Percentiles rank a stretch among this genome's conserved stretches.
Conservation (phyloP, 2,329 filamentous ascomycete genomes). For the Stemphylium beticola region DNA sequence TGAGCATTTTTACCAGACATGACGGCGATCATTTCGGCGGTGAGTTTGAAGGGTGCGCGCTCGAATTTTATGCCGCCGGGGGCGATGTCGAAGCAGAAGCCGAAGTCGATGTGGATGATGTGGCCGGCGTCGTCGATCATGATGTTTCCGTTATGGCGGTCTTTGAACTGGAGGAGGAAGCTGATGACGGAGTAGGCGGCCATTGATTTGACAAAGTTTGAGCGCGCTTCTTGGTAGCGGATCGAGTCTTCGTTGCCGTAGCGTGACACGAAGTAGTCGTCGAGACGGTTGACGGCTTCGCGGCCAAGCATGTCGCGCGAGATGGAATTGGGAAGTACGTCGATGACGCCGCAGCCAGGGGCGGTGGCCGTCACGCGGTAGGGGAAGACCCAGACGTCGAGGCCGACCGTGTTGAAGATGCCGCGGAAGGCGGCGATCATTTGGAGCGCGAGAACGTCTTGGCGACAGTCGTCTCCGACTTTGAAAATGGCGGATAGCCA, state of each 20-base stretch:
- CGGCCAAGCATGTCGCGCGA: slow-evolving; percentile 98
- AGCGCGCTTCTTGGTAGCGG: slow-evolving; percentile 91
- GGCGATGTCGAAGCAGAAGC: slow-evolving; percentile 99
- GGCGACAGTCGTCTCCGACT: slow-evolving; percentile 96
- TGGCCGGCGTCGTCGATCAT: slow-evolving; percentile 85
- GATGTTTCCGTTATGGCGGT: slow-evolving; percentile 87
- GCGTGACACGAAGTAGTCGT: slow-evolving; percentile 97
- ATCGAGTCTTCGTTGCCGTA: slow-evolving; percentile 97
- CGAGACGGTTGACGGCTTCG: slow-evolving; percentile 95
- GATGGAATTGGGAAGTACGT: slow-evolving; percentile 96
- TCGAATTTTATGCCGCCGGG: slow-evolving; percentile 98
- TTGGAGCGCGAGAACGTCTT: slow-evolving; percentile 94
- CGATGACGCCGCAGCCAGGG: slow-evolving; percentile 96
- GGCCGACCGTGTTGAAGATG: slow-evolving; percentile 92
- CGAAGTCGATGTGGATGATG: slow-evolving; percentile 91
- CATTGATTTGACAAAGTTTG: slow-evolving; percentile 99
- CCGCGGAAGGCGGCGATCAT: slow-evolving; percentile 98
- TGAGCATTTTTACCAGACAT: slow-evolving; percentile 73
- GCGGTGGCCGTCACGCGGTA: slow-evolving; percentile 98
- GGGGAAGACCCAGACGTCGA: slow-evolving; percentile 96
- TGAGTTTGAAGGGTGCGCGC: slow-evolving; percentile 97
- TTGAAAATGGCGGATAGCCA: slow-evolving; percentile 99
- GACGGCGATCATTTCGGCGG: slow-evolving; percentile 96
- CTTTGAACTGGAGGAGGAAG: slow-evolving; percentile 97
- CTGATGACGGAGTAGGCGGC: slow-evolving; percentile 97